Percentiles rank a stretch among this genome's conserved stretches.
These are phyloP conservation scores for Dunaliella primolecta DNA, from an alignment of 139 green algal species.

Conservation along the genomic window DNA sequence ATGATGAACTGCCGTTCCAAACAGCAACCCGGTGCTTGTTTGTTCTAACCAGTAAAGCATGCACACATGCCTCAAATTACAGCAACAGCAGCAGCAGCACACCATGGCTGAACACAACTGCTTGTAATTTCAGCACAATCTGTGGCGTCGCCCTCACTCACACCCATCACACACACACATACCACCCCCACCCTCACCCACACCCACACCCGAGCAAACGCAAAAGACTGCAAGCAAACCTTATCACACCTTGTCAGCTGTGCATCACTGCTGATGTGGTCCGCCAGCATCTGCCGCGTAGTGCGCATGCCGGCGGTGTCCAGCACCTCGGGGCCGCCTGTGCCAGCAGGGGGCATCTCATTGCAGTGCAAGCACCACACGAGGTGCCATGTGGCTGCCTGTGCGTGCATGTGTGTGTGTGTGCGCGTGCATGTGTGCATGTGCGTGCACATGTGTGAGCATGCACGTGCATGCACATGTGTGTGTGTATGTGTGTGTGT, in stretches of 20 bases:
- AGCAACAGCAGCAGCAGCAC: too few species aligned
- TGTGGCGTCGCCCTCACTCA: too few species aligned
- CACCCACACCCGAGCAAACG: not conserved
- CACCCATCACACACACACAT: slow-evolving; percentile 1
- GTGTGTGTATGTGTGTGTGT: too few species aligned
- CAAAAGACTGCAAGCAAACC: not conserved
- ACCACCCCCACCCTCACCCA: not conserved
- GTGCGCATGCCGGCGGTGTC: slow-evolving; percentile 48
- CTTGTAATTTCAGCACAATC: too few species aligned
- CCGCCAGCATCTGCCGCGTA: slow-evolving; percentile 42
- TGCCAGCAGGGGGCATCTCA: slow-evolving; percentile 44
- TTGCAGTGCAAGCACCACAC: slow-evolving; percentile 61
- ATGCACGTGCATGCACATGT: too few species aligned
- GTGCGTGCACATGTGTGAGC: too few species aligned
- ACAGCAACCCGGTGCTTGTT: too few species aligned
- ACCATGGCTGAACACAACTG: too few species aligned
- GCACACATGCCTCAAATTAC: too few species aligned
- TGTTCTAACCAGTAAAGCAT: too few species aligned
- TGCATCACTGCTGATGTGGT: slow-evolving; percentile 38
- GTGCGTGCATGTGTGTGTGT: not conserved
- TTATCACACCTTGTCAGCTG: slow-evolving; percentile 23
- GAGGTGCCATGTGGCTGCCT: slow-evolving; percentile 64
- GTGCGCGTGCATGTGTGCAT: not conserved
- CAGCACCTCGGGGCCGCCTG: slow-evolving; percentile 36
- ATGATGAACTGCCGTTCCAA: too few species aligned